Percentiles rank a stretch among this genome's conserved stretches.
Conservation (phyloP, 78 protist genomes). For the Trichosphaerium sp. region DNA sequence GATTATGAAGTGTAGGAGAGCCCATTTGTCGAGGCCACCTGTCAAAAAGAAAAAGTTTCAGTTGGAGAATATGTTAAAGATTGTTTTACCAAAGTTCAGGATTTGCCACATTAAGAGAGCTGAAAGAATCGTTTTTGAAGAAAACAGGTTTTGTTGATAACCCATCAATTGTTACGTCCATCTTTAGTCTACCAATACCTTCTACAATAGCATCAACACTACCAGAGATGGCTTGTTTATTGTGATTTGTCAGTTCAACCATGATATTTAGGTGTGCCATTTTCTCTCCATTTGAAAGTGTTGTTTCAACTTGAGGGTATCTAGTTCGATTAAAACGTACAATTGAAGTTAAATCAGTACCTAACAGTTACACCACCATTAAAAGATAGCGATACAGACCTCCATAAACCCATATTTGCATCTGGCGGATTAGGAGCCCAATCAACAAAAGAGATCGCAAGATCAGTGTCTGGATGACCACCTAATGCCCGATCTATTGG, state of each 20-base stretch:
- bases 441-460: constrained; percentile 13
- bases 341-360: neutral
- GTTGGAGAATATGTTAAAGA: neutral
- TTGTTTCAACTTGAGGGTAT: neutral
- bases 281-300: neutral
- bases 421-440: constrained; percentile 13
- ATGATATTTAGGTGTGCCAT: neutral
- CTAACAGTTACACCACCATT: neutral
- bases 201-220: neutral
- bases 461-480: neutral
- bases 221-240: neutral
- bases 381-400: neutral
- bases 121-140: neutral
- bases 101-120: neutral
- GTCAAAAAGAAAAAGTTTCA: too few relatives aligned
- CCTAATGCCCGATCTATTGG: constrained; percentile 2
- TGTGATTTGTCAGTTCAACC: neutral
- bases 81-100: neutral
- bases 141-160: too few relatives aligned
- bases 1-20: neutral
- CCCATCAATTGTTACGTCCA: too few relatives aligned
- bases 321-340: neutral
- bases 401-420: constrained; percentile 9
- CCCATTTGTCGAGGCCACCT: constrained; percentile 9
- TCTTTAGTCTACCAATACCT: neutral